Base-by-base conservation (phyloP, 1,139 yeast genomes). In the Scheffersomyces insectosa region DNA sequence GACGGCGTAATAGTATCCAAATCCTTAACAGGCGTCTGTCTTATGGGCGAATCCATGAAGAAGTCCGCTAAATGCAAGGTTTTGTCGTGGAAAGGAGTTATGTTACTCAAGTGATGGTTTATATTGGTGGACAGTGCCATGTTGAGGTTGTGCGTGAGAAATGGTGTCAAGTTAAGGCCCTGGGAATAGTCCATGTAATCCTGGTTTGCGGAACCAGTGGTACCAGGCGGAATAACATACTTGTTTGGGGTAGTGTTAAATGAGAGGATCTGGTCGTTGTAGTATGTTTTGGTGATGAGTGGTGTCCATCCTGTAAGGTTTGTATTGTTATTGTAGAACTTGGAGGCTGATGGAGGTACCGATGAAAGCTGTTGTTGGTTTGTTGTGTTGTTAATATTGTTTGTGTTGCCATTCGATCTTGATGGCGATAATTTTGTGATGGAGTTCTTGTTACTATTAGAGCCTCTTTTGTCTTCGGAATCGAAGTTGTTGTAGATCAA, bases 61-160 rank as follows among this genome's bases (percentile, higher is more conserved):
- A 74, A 72, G 49, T 74, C 79, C 2, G 73, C 59, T 40, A 71
- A 57, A 46, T 71, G 77, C 42, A 71, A 59, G 3, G 76, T 61
- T 52, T 70, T 72, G 42, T 74, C 79, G 50, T 71, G 72, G 47
- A 68, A 71, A 4, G 79, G 79, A 11, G 79, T 74, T 41, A 71
- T 61, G 33, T 60, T 60, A 28, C 62, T 55, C 28, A 57, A 46
- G 36, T 60, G 61, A 28, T 55, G 54, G 30, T 45, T 48, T 37
- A 50, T 48, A 28, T 54, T 45, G 36, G 48, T 46, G 41, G 49
- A 46, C 8, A 51, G 29, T 4, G 50, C 54, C 34, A 50, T 55
- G 41, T 63, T 68, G 41, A 66, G 50, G 52, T 68, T 72, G 45
- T 72, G 76, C 39, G 71, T 69, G 40, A 72, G 59, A 44, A 73